phyloP scores from a whole-genome alignment of 1,139 yeast species.

The Scheffersomyces segobiensis region DNA sequence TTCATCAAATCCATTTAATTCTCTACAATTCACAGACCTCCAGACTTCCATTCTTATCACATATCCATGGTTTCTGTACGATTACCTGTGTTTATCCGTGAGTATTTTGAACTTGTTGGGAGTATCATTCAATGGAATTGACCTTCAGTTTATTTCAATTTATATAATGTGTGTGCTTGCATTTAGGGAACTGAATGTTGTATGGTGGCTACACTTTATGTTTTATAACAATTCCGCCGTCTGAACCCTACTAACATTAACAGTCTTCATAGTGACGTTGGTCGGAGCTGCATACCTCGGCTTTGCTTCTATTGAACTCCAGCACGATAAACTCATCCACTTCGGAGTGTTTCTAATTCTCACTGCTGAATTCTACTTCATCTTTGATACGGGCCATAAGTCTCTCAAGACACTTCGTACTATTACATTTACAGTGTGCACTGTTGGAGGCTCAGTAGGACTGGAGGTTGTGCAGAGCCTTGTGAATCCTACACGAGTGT shows the following conservation, averaged over 20 bases:
- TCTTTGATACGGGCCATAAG: constrained; percentile 42
- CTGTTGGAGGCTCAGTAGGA: constrained; percentile 45
- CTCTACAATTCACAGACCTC: neutral
- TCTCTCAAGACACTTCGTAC: constrained; percentile 38
- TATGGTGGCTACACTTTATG: neutral
- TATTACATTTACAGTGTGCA: constrained; percentile 46
- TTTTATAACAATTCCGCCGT: neutral
- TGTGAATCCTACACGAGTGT: constrained; percentile 46
- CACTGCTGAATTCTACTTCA: constrained; percentile 56
- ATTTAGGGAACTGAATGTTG: neutral
- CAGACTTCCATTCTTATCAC: neutral
- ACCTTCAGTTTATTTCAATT: neutral
- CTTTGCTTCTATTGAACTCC: constrained; percentile 46
- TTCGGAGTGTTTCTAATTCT: constrained; percentile 49
- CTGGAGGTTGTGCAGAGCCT: constrained; percentile 49
- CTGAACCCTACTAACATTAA: constrained; percentile 10
- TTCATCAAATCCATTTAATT: too few species aligned
- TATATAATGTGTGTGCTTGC: neutral
- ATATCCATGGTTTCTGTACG: neutral
- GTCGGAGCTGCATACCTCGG: constrained; percentile 48
- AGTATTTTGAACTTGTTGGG: neutral
- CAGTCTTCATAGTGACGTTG: constrained; percentile 19
- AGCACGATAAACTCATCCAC: constrained; percentile 58
- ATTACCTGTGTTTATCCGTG: neutral
- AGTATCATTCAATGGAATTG: neutral